These are phyloP conservation scores for Raffaelea arxii DNA, from an alignment of 2,329 filamentous ascomycete species.

Conservation along the genomic window DNA sequence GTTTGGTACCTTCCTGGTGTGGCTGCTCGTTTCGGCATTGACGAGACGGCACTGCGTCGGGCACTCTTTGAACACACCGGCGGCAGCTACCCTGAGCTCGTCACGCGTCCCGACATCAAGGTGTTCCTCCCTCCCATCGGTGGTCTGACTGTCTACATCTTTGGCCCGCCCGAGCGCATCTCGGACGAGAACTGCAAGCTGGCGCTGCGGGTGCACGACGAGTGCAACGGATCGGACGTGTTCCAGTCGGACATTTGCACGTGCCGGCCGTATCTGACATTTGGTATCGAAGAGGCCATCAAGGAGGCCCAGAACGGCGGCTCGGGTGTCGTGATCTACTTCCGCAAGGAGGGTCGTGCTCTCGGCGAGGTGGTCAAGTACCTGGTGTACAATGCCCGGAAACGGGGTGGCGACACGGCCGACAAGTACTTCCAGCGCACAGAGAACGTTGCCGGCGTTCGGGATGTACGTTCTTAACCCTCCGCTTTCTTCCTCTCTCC, in stretches of 20 bases:
- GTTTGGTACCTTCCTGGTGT: slow-evolving; percentile 6
- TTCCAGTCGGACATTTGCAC: not conserved
- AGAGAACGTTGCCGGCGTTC: not conserved
- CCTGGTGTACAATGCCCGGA: not conserved
- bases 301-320: not conserved
- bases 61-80: slow-evolving; percentile 5
- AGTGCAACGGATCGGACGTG: not conserved
- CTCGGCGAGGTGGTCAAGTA: not conserved
- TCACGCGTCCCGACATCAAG: slow-evolving; percentile 7
- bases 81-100: slow-evolving; percentile 7
- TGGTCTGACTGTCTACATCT: slow-evolving; percentile 6
- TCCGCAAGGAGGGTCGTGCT: not conserved
- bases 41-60: slow-evolving; percentile 6
- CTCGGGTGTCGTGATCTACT: not conserved
- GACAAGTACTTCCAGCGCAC: not conserved
- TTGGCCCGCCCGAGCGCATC: slow-evolving; percentile 4
- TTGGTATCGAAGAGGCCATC: not conserved
- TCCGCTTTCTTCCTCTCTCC: not conserved
- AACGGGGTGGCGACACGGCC: not conserved
- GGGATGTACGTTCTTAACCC: not conserved
- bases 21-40: slow-evolving; percentile 6
- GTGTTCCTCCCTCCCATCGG: slow-evolving; percentile 6
- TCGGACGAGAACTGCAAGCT: slow-evolving; percentile 2
- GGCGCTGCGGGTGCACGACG: slow-evolving; percentile 6
- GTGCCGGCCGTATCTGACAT: not conserved